These are phyloP conservation scores for Geoglossum cookeanum DNA, from an alignment of 2,329 filamentous ascomycete genomes.

Conservation along the genomic window DNA sequence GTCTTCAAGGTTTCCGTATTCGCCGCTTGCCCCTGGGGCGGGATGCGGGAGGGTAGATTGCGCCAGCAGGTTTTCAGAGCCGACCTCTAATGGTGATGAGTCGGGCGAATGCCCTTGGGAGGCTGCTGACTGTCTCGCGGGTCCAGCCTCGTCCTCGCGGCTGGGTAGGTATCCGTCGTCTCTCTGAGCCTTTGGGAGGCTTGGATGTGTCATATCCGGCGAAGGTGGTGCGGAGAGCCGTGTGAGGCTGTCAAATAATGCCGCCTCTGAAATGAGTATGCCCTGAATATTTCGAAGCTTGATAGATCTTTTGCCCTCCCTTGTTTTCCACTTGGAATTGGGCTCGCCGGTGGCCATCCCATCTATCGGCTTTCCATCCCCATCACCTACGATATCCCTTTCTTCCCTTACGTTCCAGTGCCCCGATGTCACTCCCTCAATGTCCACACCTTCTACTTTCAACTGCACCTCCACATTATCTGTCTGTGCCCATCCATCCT, in stretches of 20 bases:
- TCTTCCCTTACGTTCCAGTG: not conserved
- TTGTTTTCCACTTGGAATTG: slow-evolving; percentile 4
- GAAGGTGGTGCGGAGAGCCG: slow-evolving; percentile 2
- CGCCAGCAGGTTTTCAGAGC: not conserved
- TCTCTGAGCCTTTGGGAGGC: not conserved
- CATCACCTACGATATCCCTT: not conserved
- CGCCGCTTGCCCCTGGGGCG: not conserved
- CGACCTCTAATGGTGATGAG: not conserved
- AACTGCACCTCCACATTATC: slow-evolving; percentile 46
- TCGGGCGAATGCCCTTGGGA: not conserved
- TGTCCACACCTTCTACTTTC: slow-evolving; percentile 41
- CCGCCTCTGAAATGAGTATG: slow-evolving; percentile 13
- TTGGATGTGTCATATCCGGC: not conserved
- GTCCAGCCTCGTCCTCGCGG: not conserved
- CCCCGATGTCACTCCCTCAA: slow-evolving; percentile 43
- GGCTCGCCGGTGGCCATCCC: not conserved
- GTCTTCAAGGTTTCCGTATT: not conserved
- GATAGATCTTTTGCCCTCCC: slow-evolving; percentile 7
- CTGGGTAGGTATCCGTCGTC: not conserved
- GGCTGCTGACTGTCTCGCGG: too few species aligned
- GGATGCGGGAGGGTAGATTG: not conserved
- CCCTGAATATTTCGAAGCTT: slow-evolving; percentile 13
- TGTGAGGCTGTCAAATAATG: slow-evolving; percentile 6
- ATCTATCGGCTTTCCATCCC: not conserved
- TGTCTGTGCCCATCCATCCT: slow-evolving; percentile 26